phyloP scores from a whole-genome alignment of 495 filamentous ascomycete genomes.

The Stereocaulon alpinum region DNA sequence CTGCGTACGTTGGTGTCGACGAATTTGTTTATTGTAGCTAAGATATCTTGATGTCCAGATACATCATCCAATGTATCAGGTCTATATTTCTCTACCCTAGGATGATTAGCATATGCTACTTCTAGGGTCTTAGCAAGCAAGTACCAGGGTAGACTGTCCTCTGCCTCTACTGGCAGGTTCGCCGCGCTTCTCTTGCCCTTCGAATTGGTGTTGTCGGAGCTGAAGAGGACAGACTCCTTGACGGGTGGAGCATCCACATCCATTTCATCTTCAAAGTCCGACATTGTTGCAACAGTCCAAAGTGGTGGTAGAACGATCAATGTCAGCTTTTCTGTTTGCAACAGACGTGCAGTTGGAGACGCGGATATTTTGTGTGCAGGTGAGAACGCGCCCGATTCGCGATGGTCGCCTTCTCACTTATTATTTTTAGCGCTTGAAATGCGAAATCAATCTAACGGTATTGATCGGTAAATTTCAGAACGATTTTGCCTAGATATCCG shows the following conservation, averaged over 20 bases:
- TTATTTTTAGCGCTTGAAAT: too few relatives aligned
- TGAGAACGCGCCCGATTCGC: too few relatives aligned
- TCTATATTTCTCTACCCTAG: constrained; percentile 97
- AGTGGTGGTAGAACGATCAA: not conserved
- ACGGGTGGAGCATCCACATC: constrained; percentile 59
- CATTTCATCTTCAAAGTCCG: constrained; percentile 86
- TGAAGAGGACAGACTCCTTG: constrained; percentile 47
- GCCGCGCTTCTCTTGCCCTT: constrained; percentile 88
- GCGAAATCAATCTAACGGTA: too few relatives aligned
- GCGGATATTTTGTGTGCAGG: not conserved
- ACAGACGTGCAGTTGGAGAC: not conserved
- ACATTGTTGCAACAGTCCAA: constrained; percentile 48
- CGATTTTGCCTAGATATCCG: too few relatives aligned
- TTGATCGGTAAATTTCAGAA: not conserved
- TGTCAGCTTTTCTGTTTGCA: too few relatives aligned
- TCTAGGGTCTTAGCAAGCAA: constrained; percentile 9
- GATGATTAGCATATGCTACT: constrained; percentile 19
- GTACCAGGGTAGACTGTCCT: constrained; percentile 90
- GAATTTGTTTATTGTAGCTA: constrained; percentile 94
- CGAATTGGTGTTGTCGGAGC: constrained; percentile 46
- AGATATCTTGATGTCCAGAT: constrained; percentile 94
- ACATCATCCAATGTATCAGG: constrained; percentile 83
- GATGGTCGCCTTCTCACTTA: too few relatives aligned
- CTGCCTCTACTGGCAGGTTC: constrained; percentile 86
- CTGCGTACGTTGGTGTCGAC: constrained; percentile 67